These are phyloP conservation scores for Bruguiera sexangula DNA, from an alignment of 345 rosid species.

Conservation along the genomic window DNA sequence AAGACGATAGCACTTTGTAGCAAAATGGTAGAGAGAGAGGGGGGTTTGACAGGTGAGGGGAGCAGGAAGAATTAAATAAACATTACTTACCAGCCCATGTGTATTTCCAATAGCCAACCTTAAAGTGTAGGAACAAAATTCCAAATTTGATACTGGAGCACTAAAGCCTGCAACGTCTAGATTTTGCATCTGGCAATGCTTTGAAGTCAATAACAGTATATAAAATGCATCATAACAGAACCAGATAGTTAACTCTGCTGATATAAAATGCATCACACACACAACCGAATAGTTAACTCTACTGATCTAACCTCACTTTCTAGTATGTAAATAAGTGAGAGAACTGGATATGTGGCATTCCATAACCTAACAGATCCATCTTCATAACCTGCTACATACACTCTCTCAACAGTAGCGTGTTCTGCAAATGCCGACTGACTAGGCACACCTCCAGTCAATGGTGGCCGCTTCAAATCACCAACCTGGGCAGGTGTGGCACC, in stretches of 20 bases:
- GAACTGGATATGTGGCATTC: slow-evolving; percentile 70
- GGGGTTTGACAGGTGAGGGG: neutral
- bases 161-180: slow-evolving; percentile 31
- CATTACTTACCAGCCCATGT: slow-evolving; percentile 65
- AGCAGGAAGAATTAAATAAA: slow-evolving; percentile 9
- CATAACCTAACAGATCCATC: slow-evolving; percentile 79
- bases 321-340: slow-evolving; percentile 50
- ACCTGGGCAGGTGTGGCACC: slow-evolving; percentile 20
- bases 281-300: neutral
- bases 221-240: neutral
- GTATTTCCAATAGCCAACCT: slow-evolving; percentile 65
- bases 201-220: neutral
- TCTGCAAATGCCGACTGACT: slow-evolving; percentile 41
- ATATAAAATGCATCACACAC: neutral
- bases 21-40: neutral
- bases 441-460: slow-evolving; percentile 79
- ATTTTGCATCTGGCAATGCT: slow-evolving; percentile 44
- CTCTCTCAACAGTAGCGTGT: slow-evolving; percentile 54
- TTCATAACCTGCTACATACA: slow-evolving; percentile 77
- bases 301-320: slow-evolving; percentile 47
- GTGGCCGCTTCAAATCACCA: slow-evolving; percentile 61
- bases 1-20: neutral
- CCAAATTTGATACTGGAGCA: slow-evolving; percentile 59
- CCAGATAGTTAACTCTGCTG: neutral
- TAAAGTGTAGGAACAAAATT: slow-evolving; percentile 53